These are phyloP conservation scores for Gryganskiella cystojenkinii DNA, from an alignment of 192 early-diverging fungal genomes.

Conservation along the genomic window DNA sequence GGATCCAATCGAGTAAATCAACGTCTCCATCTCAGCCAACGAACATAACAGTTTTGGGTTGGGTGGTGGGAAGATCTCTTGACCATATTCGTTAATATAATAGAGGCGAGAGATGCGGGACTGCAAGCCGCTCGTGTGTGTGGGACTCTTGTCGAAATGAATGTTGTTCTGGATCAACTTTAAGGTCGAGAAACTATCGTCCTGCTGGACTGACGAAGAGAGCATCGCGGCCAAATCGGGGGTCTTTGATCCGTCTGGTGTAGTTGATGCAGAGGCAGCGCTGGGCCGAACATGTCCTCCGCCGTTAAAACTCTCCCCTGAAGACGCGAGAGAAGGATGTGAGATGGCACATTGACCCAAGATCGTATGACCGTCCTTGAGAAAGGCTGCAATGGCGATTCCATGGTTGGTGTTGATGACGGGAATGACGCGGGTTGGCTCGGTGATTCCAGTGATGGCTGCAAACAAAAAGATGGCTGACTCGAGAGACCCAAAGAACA, in stretches of 20 bases:
- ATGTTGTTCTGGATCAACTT: slow-evolving; percentile 42
- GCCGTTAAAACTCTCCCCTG: slow-evolving; percentile 24
- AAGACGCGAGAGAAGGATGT: slow-evolving; percentile 67
- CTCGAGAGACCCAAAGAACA: slow-evolving; percentile 76
- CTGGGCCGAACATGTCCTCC: slow-evolving; percentile 9
- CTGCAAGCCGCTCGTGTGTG: slow-evolving; percentile 15
- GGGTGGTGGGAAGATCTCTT: slow-evolving; percentile 74
- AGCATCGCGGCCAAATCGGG: slow-evolving; percentile 30
- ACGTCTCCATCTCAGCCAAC: slow-evolving; percentile 59
- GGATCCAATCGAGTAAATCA: slow-evolving; percentile 80
- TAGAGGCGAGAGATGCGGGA: slow-evolving; percentile 70
- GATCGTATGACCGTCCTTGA: slow-evolving; percentile 72
- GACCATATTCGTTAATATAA: slow-evolving; percentile 77
- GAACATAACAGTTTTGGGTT: slow-evolving; percentile 68
- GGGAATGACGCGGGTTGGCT: slow-evolving; percentile 74
- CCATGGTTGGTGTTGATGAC: slow-evolving; percentile 73
- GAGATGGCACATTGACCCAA: slow-evolving; percentile 82
- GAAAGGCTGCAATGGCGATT: slow-evolving; percentile 72
- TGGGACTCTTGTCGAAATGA: slow-evolving; percentile 46
- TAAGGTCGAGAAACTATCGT: slow-evolving; percentile 45
- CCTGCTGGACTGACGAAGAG: slow-evolving; percentile 33
- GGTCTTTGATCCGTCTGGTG: slow-evolving; percentile 42
- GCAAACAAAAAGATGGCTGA: slow-evolving; percentile 82
- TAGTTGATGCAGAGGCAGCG: slow-evolving; percentile 29
- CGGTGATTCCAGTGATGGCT: slow-evolving; percentile 72